These are phyloP conservation scores for Trypethelium eluteriae DNA, from an alignment of 495 filamentous ascomycete genomes.

Conservation along the genomic window DNA sequence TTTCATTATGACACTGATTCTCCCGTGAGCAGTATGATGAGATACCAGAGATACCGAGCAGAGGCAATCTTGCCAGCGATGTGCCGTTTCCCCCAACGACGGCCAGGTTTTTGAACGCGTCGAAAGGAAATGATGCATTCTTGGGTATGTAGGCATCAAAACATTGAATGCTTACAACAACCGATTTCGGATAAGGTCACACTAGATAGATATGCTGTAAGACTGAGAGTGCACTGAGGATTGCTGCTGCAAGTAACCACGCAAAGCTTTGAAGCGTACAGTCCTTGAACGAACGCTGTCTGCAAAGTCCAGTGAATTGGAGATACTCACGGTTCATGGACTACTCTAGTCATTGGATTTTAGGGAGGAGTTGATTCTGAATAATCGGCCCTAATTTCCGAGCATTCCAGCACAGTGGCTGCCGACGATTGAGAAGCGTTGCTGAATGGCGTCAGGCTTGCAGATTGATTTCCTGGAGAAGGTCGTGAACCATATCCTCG, in stretches of 20 bases:
- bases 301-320: too few relatives aligned
- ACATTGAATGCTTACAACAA: neutral
- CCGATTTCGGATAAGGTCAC: neutral
- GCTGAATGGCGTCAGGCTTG: neutral
- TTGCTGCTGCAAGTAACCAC: too few relatives aligned
- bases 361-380: neutral
- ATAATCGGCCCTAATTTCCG: neutral
- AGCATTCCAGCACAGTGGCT: neutral
- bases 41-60: neutral
- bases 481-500: constrained; percentile 53
- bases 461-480: constrained; percentile 29
- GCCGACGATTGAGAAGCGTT: too few relatives aligned
- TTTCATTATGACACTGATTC: neutral
- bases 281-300: too few relatives aligned
- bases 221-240: too few relatives aligned
- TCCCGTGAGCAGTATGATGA: neutral
- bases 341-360: too few relatives aligned
- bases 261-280: too few relatives aligned
- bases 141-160: neutral
- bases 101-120: neutral
- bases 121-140: constrained; percentile 7
- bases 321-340: too few relatives aligned
- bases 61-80: constrained; percentile 3
- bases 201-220: too few relatives aligned
- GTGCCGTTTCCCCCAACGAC: neutral